Evolutionary conservation across 140 eudicot genomes (phyloP).

Genomic region (Bidens hawaiensis): DNA sequence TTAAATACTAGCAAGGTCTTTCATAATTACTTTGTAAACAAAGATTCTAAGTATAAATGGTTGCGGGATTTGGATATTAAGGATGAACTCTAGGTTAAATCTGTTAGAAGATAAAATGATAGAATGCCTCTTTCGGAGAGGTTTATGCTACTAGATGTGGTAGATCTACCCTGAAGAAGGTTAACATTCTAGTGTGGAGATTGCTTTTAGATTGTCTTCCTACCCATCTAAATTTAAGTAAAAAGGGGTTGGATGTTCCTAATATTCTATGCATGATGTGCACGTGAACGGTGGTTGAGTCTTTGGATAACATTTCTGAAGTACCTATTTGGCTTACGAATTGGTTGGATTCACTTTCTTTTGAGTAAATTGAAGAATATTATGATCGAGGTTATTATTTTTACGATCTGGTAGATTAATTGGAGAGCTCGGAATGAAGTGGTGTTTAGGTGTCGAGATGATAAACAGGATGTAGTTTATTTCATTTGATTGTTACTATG

Average conservation of each 20-base stretch:
- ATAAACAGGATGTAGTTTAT: too few species aligned
- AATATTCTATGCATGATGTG: not conserved
- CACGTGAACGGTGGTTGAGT: not conserved
- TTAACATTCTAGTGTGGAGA: not conserved
- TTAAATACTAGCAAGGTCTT: too few species aligned
- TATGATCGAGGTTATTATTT: not conserved
- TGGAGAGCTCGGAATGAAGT: not conserved
- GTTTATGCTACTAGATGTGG: not conserved
- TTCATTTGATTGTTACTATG: too few species aligned
- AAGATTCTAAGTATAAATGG: not conserved
- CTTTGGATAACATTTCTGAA: not conserved
- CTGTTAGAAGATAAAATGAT: not conserved
- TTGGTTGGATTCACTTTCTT: not conserved
- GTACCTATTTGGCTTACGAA: not conserved
- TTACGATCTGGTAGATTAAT: not conserved
- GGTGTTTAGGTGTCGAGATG: not conserved
- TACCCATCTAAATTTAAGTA: not conserved
- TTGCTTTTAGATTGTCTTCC: not conserved
- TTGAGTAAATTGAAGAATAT: not conserved
- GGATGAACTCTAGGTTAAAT: not conserved
- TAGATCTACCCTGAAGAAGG: not conserved
- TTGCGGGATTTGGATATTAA: not conserved
- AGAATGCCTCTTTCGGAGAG: not conserved
- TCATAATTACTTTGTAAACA: too few species aligned
- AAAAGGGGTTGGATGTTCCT: too few species aligned